phyloP scores from a whole-genome alignment of 2,329 filamentous ascomycete genomes.

The Escovopsis weberi region DNA sequence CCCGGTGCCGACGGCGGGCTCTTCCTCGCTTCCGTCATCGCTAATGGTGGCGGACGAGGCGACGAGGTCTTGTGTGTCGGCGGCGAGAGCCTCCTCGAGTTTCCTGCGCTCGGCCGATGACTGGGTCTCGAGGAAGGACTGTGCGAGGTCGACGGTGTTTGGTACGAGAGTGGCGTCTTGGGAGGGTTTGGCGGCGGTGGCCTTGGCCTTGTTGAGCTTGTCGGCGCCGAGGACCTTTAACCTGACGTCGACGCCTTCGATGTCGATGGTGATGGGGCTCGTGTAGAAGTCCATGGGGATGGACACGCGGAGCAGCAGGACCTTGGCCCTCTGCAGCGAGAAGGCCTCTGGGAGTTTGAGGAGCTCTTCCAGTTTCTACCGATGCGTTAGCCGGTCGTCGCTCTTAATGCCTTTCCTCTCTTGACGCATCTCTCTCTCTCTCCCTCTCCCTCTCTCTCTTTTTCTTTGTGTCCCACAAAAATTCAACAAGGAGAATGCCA shows the following conservation, averaged over 20 bases:
- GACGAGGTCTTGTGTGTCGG: constrained; percentile 46
- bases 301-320: constrained; percentile 63
- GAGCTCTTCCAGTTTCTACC: constrained; percentile 62
- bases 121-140: constrained; percentile 64
- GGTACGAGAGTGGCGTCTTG: constrained; percentile 34
- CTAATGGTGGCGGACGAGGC: constrained; percentile 47
- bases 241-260: constrained; percentile 65
- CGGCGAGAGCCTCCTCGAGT: constrained; percentile 53
- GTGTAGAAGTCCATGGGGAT: constrained; percentile 80
- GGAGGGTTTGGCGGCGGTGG: constrained; percentile 15
- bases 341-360: constrained; percentile 62
- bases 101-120: constrained; percentile 49
- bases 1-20: constrained; percentile 50
- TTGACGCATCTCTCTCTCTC: no score
- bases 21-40: constrained; percentile 47
- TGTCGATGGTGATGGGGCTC: constrained; percentile 67
- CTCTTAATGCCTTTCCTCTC: no score
- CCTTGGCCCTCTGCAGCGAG: constrained; percentile 56
- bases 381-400: background rate
- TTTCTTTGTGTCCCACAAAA: constrained; percentile 10
- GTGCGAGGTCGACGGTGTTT: constrained; percentile 56
- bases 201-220: constrained; percentile 13
- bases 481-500: constrained; percentile 11
- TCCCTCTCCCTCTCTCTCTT: no score
- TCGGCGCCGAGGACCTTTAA: constrained; percentile 33